Base-by-base conservation (phyloP, 2,329 filamentous ascomycete genomes). In the Aspergillus ustus region DNA sequence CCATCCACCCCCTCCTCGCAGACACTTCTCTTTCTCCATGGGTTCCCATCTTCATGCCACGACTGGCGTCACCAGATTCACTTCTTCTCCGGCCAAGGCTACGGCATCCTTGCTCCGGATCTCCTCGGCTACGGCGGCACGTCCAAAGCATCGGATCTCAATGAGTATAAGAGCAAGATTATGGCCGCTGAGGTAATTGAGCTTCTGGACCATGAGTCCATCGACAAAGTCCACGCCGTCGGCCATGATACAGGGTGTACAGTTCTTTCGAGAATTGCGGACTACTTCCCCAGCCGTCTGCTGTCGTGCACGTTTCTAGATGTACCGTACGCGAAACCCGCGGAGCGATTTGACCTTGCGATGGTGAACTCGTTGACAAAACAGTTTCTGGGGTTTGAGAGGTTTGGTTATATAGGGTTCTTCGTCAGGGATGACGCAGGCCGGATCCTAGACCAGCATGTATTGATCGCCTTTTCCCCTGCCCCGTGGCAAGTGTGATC, bases 1-100 rank as follows among this genome's bases (percentile, higher is more conserved):
- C 53, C 62, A 17, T 48, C 68, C 3, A 62, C 56, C 0, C 28
- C 63, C 1, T 56, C 48, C 7, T 59, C 67, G 7, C 64, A 71
- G 4, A 82, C 80, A 0, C 67, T 84, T 4, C 70, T 85, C 15
- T 74, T 84, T 58, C 73, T 84, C 13, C 83, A 84, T 63, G 81
- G 82, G 37, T 82, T 83, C 53, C 82, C 82, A 29, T 82, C 80
- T 4, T 79, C 78, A 40, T 72, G 75, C 13, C 70, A 74, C 37
- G 81, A 84, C 70, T 84, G 81, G 78, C 60, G 70, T 3, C 66
- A 73, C 57, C 79, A 82, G 58, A 70, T 81, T 4, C 44, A 59
- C 0, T 63, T 74, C 58, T 75, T 83, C 53, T 64, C 69, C 0
- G 56, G 68, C 0, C 37, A 62, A 2, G 80, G 80, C 1, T 79